Conservation (phyloP, 2,329 filamentous ascomycete species). For the Ophiostoma novo-ulmi region DNA sequence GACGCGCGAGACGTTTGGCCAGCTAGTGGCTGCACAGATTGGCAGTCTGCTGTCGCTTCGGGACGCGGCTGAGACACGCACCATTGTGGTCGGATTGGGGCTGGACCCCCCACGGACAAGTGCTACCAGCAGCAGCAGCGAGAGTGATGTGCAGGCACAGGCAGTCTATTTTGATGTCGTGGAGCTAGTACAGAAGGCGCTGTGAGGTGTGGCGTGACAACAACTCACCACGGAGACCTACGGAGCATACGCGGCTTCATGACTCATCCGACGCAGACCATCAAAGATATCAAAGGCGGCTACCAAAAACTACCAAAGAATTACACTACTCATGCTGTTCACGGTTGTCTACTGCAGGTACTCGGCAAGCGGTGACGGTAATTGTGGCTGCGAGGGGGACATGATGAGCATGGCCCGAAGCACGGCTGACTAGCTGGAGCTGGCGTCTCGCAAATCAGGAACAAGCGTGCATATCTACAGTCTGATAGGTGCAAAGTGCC, state of each 20-base stretch:
- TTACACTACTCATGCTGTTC: not conserved
- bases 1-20: constrained; percentile 75
- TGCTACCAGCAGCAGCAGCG: constrained; percentile 42
- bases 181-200: constrained; percentile 55
- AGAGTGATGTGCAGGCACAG: constrained; percentile 29
- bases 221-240: too few species aligned
- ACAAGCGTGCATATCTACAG: not conserved
- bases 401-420: not conserved
- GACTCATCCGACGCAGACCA: not conserved
- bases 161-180: constrained; percentile 61
- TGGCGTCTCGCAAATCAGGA: not conserved
- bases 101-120: constrained; percentile 38
- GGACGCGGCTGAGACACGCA: constrained; percentile 59
- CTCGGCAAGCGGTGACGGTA: not conserved
- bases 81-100: constrained; percentile 58
- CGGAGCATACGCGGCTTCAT: not conserved
- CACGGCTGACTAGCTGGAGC: not conserved
- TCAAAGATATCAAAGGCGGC: not conserved
- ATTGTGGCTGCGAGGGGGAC: not conserved
- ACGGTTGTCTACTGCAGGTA: not conserved
- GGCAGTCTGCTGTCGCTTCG: constrained; percentile 71
- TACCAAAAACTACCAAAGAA: not conserved
- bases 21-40: constrained; percentile 84
- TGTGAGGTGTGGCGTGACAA: constrained; percentile 30
- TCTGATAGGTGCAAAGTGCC: not conserved